Conservation (phyloP, 495 filamentous ascomycete species). For the Neurospora tetrasperma region DNA sequence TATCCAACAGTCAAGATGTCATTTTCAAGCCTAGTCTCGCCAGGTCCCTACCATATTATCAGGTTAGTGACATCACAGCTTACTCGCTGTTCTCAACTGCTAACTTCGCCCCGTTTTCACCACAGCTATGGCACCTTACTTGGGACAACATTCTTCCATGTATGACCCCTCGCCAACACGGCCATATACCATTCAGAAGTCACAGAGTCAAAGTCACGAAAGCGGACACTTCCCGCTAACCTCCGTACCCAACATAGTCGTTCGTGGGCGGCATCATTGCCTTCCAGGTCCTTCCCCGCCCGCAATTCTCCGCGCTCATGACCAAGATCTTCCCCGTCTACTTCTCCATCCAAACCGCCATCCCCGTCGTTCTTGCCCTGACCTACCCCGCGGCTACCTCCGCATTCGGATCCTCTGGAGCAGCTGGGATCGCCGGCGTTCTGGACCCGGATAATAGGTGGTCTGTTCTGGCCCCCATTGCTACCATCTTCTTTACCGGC, state of each 20-base stretch:
- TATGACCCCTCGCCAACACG: constrained; percentile 20
- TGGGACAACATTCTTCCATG: constrained; percentile 71
- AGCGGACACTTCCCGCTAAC: not conserved
- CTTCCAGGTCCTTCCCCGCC: constrained; percentile 62
- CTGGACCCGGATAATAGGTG: constrained; percentile 45
- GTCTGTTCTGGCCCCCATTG: constrained; percentile 54
- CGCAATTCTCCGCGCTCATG: constrained; percentile 74
- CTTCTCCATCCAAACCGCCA: constrained; percentile 68
- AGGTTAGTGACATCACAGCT: constrained; percentile 38
- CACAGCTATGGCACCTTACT: constrained; percentile 68
- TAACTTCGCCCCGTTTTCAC: not conserved
- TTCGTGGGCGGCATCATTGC: constrained; percentile 70
- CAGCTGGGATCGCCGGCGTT: constrained; percentile 43
- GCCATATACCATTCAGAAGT: not conserved
- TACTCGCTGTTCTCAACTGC: not conserved
- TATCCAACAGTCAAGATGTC: not conserved
- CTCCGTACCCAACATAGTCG: constrained; percentile 36
- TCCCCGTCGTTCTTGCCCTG: constrained; percentile 63
- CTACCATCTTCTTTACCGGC: constrained; percentile 50
- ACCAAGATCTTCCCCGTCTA: constrained; percentile 73
- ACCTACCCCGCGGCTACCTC: constrained; percentile 56
- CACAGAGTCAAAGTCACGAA: not conserved
- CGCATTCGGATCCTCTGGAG: constrained; percentile 16
- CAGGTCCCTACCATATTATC: constrained; percentile 67
- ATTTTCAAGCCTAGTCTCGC: constrained; percentile 37